phyloP scores from a whole-genome alignment of 306 rosid species.

The apple (Malus domestica) region DNA sequence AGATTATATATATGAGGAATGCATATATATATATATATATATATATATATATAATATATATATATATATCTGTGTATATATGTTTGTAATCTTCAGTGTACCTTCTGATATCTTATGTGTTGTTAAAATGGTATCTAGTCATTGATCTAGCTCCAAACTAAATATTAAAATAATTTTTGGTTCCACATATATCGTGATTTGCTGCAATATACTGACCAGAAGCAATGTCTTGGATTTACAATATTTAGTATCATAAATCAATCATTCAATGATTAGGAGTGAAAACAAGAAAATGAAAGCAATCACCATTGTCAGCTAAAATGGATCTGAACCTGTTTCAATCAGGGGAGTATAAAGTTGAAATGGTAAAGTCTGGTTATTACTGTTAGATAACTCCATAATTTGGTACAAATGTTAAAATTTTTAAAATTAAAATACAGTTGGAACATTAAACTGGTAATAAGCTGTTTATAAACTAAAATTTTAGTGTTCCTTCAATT shows the following conservation, averaged over 20 bases:
- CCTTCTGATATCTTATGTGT: background rate
- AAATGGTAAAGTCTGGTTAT: too few relatives aligned
- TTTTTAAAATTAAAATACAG: too few relatives aligned
- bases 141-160: background rate
- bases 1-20: background rate
- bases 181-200: background rate
- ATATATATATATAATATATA: background rate
- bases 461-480: too few relatives aligned
- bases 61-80: background rate
- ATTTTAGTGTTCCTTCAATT: too few relatives aligned
- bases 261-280: background rate
- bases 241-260: background rate
- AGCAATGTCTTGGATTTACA: background rate
- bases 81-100: background rate
- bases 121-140: background rate
- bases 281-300: background rate
- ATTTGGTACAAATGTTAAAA: too few relatives aligned
- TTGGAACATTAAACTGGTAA: too few relatives aligned
- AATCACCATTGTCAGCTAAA: constrained; percentile 3
- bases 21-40: background rate
- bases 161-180: background rate
- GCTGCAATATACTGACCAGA: background rate
- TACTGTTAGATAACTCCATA: too few relatives aligned
- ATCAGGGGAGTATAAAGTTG: background rate
- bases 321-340: background rate